Evolutionary conservation across 2,329 filamentous ascomycete genomes (phyloP).

Genomic region (Berkeleyomyces rouxiae): DNA sequence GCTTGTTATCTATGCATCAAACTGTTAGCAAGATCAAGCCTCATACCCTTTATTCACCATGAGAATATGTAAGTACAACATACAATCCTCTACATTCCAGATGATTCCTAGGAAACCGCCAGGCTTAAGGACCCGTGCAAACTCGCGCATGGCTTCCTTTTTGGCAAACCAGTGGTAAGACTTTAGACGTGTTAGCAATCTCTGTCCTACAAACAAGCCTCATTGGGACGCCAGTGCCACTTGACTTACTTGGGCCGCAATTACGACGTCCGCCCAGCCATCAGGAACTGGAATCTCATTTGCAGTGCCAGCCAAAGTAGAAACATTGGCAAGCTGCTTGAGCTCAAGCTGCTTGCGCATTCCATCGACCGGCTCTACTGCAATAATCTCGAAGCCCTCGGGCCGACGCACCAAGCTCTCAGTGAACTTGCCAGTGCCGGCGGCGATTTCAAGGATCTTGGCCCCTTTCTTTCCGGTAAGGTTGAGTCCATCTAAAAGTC

Average conservation of each 20-base stretch:
- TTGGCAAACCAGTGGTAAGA: constrained; percentile 38
- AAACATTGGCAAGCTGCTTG: constrained; percentile 40
- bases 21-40: not conserved
- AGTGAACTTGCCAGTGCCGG: constrained; percentile 56
- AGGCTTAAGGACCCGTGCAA: constrained; percentile 48
- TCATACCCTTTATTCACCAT: not conserved
- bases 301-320: constrained; percentile 40
- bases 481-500: constrained; percentile 38
- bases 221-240: not conserved
- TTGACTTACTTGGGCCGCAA: constrained; percentile 49
- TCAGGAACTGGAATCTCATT: constrained; percentile 37
- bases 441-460: constrained; percentile 45
- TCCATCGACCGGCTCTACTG: constrained; percentile 45
- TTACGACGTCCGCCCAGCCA: constrained; percentile 45
- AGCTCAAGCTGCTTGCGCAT: constrained; percentile 45
- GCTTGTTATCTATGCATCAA: constrained; percentile 43
- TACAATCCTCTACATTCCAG: constrained; percentile 61
- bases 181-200: constrained; percentile 18
- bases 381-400: constrained; percentile 43
- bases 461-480: constrained; percentile 30
- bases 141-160: constrained; percentile 40
- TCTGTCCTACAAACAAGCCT: not conserved
- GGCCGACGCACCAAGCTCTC: constrained; percentile 39
- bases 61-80: constrained; percentile 16
- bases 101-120: constrained; percentile 46